A percentile compares a stretch with the other conserved stretches of the same genome.
These are phyloP conservation scores for Cordyceps pruinosa DNA, from an alignment of 2,329 filamentous ascomycete genomes.

Conservation along the genomic window DNA sequence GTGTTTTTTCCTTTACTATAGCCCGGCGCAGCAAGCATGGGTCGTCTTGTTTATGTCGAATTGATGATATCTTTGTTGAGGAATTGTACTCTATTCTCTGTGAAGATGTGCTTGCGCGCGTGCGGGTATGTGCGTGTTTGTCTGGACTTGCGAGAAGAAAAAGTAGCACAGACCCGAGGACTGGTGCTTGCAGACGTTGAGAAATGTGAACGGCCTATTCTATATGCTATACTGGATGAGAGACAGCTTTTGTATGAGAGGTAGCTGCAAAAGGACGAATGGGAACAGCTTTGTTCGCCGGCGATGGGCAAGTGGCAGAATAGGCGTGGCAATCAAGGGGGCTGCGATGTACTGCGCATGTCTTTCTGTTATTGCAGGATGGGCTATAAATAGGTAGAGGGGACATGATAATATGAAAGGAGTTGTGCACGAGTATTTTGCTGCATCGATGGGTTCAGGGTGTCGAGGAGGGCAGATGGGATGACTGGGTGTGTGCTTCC, in stretches of 20 bases:
- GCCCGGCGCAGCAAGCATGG: slow-evolving; percentile 9
- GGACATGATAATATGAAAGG: background rate
- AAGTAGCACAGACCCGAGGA: background rate
- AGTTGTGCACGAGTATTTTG: no score
- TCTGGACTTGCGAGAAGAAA: background rate
- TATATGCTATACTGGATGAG: no score
- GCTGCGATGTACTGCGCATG: no score
- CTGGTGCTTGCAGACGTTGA: background rate
- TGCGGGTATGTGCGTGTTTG: background rate
- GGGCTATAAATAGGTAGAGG: no score
- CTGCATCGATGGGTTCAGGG: no score
- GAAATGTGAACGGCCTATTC: no score
- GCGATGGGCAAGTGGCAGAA: background rate
- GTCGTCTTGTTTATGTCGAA: slow-evolving; percentile 2
- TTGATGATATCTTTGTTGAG: slow-evolving; percentile 1
- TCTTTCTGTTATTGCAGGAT: no score
- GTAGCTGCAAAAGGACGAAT: background rate
- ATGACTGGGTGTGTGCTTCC: no score
- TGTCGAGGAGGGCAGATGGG: no score
- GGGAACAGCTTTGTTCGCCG: no score
- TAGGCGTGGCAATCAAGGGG: background rate
- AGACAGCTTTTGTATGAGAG: background rate
- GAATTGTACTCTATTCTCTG: background rate
- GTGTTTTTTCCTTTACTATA: background rate
- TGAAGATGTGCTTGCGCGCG: background rate